Evolutionary conservation across 768 basidiomycete species (phyloP), one percentile per base, ranked within the genome.

Genomic region (Chlorophyllum brunneum): DNA sequence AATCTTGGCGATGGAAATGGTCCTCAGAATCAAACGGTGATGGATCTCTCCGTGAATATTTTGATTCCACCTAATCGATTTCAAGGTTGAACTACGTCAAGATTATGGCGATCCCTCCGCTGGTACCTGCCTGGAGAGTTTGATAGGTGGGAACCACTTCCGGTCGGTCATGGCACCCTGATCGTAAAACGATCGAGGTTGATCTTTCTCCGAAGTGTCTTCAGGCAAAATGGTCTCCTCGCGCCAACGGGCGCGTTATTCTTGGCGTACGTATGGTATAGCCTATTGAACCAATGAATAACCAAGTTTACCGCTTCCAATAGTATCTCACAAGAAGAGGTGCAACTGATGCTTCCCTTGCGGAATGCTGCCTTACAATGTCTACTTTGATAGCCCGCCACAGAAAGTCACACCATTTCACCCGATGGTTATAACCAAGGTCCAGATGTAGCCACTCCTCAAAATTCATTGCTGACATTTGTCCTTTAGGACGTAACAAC

Each of bases 1-100:
- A 78, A 91, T 60, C 72, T 93, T 1, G 92, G 92, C 0, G 92
- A 95, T 57, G 90, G 91, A 0, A 68, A 83, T 56, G 90, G 88
- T 2, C 73, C 52, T n/a, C 65, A 67, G 20, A 74, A 73, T 40
- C 71, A 81, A 69, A 77, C 63, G 44, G 88, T 85, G 59, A 36
- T 77, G 15, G 13, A 13, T 23, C 27, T 4, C 15, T 37, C 41
- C 67, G 69, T 26, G 9, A 18, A 34, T 34, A 39, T 1, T 7
- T 15, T 7, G 18, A n/a, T 37, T 10, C 37, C 26, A 26, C 15
- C 11, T 50, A 27, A 5, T 7, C 20, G 13, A 22, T 13, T 23
- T 26, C 31, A 27, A 85, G 57, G 77, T 85, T 13, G 81, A 86
- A 64, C 77, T 92, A 30, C 79, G 92, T 39, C 84, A 83, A 71